Conservation (phyloP, 1,284 basidiomycete species). For the Hymenochaete sp. region DNA sequence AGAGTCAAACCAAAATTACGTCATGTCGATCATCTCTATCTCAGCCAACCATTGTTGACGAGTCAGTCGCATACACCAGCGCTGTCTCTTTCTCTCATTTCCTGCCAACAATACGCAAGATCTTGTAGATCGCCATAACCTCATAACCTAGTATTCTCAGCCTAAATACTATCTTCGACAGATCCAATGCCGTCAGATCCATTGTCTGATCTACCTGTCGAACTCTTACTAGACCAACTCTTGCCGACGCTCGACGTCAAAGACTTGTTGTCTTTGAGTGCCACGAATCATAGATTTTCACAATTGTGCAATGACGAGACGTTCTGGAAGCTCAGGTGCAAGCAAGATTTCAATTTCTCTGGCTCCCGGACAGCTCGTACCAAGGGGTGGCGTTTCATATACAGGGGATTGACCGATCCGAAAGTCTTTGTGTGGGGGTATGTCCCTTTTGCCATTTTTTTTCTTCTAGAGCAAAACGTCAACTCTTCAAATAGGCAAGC, state of each 20-base stretch:
- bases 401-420: constrained; percentile 53
- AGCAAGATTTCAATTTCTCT: constrained; percentile 72
- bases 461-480: constrained; percentile 2
- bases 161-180: too few species aligned
- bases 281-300: constrained; percentile 51
- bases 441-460: constrained; percentile 22
- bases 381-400: constrained; percentile 73
- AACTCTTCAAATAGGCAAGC: constrained; percentile 37
- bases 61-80: too few species aligned
- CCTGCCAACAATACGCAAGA: too few species aligned
- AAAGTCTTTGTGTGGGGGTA: constrained; percentile 79
- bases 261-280: constrained; percentile 52
- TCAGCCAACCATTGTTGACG: too few species aligned
- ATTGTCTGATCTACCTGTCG: constrained; percentile 54
- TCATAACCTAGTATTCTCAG: too few species aligned
- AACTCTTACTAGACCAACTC: constrained; percentile 67
- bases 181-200: constrained; percentile 27
- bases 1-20: too few species aligned
- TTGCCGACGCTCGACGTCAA: constrained; percentile 49
- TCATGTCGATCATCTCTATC: too few species aligned
- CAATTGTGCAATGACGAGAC: constrained; percentile 61
- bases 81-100: too few species aligned
- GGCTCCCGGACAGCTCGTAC: constrained; percentile 59
- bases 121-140: too few species aligned
- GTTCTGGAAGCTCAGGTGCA: constrained; percentile 68